Evolutionary conservation across 1,139 yeast genomes (phyloP), one percentile per base, ranked within the genome.

Genomic region (Pichia sorboxylosa): DNA sequence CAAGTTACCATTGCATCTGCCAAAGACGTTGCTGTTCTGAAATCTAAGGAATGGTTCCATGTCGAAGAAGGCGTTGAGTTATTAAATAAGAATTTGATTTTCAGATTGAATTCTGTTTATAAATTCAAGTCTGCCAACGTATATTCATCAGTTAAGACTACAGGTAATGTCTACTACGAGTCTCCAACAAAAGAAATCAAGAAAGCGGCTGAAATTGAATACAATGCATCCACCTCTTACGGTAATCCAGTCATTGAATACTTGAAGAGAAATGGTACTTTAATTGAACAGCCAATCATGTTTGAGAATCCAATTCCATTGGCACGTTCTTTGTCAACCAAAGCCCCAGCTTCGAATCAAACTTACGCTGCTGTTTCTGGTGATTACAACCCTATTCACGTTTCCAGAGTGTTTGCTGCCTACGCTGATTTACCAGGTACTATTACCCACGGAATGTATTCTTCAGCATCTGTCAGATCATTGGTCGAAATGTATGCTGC

Each of bases 401-500:
- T 90, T 44, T 82, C 94, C 25, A 79, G 94, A 58, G 92, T 85
- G 31, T 90, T 90, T 61, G 90, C 98, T 39, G 70, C 76, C 43
- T 90, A 90, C 55, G 97, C 95, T 35, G 77, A 76, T 52, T 69
- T 90, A 53, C 95, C 95, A 41, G 98, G 98, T 47, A 90, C 97
- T 27, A 90, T 90, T 51, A 90, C 98, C 24, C 98, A 92, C 54
- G 99, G 99, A 55, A 90, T 90, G 98, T 92, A 75, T 69, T 83
- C 96, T 15, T 82, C 94, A 52, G 98, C 96, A 44, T 73, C 94
- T 41, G 90, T 87, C 44, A 79, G 98, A 66, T 74, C 92, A 14
- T 71, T 85, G 55, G 96, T 90, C 47, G 99, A 90, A 65, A 83
- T 84, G 58, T 87, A 95, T 87, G 98, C 98, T 46, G 98, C 99